Conservation (phyloP, 2,329 filamentous ascomycete genomes). For the Rutstroemia sp. region DNA sequence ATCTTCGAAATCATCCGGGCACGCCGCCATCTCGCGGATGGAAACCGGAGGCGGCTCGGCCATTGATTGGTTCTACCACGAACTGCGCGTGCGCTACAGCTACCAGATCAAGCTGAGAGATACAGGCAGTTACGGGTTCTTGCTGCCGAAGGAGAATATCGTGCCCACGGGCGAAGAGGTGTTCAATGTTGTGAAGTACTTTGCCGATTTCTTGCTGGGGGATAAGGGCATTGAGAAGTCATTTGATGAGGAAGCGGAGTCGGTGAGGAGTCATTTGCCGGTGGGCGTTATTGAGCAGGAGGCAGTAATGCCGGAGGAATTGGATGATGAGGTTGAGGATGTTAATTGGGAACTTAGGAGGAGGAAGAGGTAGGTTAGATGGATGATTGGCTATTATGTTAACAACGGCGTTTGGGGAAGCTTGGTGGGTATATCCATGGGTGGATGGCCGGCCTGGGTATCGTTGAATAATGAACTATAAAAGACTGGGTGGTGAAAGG, state of each 20-base stretch:
- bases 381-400: neutral
- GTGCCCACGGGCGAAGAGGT: slow-evolving; percentile 85
- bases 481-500: no score
- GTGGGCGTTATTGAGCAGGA: neutral
- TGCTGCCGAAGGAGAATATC: slow-evolving; percentile 81
- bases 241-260: slow-evolving; percentile 3
- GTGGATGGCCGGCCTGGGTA: no score
- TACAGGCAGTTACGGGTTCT: slow-evolving; percentile 87
- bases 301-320: neutral
- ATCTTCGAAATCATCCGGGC: slow-evolving; percentile 28
- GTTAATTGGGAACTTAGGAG: slow-evolving; percentile 23
- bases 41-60: slow-evolving; percentile 77
- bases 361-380: slow-evolving; percentile 9
- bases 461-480: no score
- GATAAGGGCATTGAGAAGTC: slow-evolving; percentile 56
- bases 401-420: neutral
- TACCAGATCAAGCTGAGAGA: slow-evolving; percentile 95
- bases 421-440: neutral
- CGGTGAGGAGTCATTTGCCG: neutral
- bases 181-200: slow-evolving; percentile 73
- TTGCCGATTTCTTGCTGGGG: slow-evolving; percentile 71
- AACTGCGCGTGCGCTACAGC: slow-evolving; percentile 71
- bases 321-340: slow-evolving; percentile 14
- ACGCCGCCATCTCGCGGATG: slow-evolving; percentile 39
- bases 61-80: slow-evolving; percentile 93